These are phyloP conservation scores for Pyrus pyrifolia DNA, from an alignment of 306 rosid genomes.

Conservation along the genomic window DNA sequence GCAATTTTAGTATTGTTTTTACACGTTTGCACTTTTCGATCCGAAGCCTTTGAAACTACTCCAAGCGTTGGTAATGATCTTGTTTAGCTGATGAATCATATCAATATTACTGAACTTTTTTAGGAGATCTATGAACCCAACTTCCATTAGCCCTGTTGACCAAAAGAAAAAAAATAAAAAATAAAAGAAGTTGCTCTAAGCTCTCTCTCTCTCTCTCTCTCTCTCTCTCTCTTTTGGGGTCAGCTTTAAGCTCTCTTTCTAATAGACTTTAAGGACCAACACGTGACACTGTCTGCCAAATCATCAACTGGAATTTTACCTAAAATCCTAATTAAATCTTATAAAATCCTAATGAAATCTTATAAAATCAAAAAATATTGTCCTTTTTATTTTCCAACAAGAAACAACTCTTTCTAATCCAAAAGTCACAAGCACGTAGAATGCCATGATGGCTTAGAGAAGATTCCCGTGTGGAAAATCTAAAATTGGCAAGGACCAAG, in stretches of 20 bases:
- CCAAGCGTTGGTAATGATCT: conserved; percentile 30
- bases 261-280: conserved; percentile 10
- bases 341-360: too few relatives aligned
- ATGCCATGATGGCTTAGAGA: too few relatives aligned
- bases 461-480: too few relatives aligned
- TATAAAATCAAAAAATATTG: too few relatives aligned
- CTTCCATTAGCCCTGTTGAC: neutral
- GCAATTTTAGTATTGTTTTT: neutral
- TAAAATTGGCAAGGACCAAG: too few relatives aligned
- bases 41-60: neutral
- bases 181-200: too few relatives aligned
- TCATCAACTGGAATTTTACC: conserved; percentile 9
- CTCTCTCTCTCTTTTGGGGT: too few relatives aligned
- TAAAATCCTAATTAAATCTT: neutral
- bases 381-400: too few relatives aligned
- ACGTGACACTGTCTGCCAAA: conserved; percentile 7
- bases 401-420: too few relatives aligned
- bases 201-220: too few relatives aligned
- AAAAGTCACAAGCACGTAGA: too few relatives aligned
- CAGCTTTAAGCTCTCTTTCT: neutral
- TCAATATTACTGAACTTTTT: conserved; percentile 22
- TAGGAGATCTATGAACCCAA: conserved; percentile 14
- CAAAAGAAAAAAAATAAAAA: too few relatives aligned
- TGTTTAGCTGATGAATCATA: conserved; percentile 26
- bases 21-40: neutral